These are phyloP conservation scores for Dothidotthia symphoricarpi DNA, from an alignment of 2,329 filamentous ascomycete species.

Conservation along the genomic window DNA sequence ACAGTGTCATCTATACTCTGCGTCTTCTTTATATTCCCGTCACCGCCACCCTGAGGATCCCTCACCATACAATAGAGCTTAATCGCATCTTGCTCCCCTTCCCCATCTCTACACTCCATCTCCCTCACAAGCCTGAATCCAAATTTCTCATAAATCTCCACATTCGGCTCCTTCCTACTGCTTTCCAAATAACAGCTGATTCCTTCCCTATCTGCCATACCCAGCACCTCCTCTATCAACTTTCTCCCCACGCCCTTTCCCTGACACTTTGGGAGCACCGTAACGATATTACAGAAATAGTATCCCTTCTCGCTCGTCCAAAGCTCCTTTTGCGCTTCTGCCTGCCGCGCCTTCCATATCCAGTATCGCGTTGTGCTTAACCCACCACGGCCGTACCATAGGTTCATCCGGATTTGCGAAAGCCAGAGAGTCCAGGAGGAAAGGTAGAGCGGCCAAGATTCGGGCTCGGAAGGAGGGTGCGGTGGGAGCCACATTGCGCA, in stretches of 20 bases:
- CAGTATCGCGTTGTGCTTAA: constrained; percentile 67
- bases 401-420: constrained; percentile 65
- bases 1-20: too few species aligned
- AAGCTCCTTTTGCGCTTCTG: constrained; percentile 58
- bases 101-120: constrained; percentile 65
- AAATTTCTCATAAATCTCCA: constrained; percentile 67
- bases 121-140: constrained; percentile 65
- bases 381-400: constrained; percentile 67
- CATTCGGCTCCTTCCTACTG: constrained; percentile 65
- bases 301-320: constrained; percentile 68
- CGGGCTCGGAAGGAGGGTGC: constrained; percentile 46
- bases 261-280: constrained; percentile 64
- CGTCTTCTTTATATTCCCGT: too few species aligned
- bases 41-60: constrained; percentile 13
- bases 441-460: constrained; percentile 62
- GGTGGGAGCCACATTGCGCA: constrained; percentile 72
- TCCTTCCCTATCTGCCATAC: constrained; percentile 62
- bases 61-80: constrained; percentile 50
- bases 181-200: constrained; percentile 70
- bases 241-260: constrained; percentile 65
- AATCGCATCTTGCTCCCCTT: constrained; percentile 46
- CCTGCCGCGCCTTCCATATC: constrained; percentile 69
- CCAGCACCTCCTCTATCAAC: constrained; percentile 63
- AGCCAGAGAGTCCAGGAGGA: constrained; percentile 66
- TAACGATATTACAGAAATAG: constrained; percentile 75